Base-by-base conservation (phyloP, 2,329 filamentous ascomycete species). In the Xylariaceae sp. region DNA sequence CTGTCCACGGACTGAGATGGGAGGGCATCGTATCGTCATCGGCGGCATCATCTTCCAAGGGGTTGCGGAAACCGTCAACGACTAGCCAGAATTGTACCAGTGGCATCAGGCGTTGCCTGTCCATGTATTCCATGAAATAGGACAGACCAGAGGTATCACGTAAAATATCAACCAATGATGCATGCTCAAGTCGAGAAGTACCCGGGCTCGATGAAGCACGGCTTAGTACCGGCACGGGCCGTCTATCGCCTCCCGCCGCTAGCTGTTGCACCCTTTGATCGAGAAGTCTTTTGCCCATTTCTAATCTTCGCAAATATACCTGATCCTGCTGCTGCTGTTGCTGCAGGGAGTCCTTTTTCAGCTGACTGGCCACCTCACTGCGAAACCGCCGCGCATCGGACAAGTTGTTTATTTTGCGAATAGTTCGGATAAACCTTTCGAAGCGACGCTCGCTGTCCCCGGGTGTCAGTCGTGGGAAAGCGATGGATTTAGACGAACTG, bases 111-210 rank as follows among this genome's bases (percentile, higher is more conserved):
- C 83, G 82, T 71, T 92, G 89, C 48, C 94, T 87, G 72, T 99
- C 94, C 94, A 99, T 99, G 70, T 92, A 97, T 72, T 99, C 94
- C 94, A 99, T 99, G 76, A 99, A 97, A 72, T 96, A 99, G 2
- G 94, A 97, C 7, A 99, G 80, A 0, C 91, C 93, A 1, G 93
- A 89, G 2, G 94, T 85, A 73, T 95, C 92, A 66, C 92, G 88
- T 59, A 99, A 80, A n/a, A 99, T 81, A 65, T 97, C 92, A 10
- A 87, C 84, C 1, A 97, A 78, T 0, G 89, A 87, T 6, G 88
- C 88, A 66, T 89, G 88, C 64, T 92, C 87, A 45, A 92, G 77
- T 50, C 81, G 82, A 1, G 88, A 88, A n/a, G 82, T 75, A 17
- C 61, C 67, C n/a, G 73, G 70, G 30, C 51, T 55, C 35, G 66